These are phyloP conservation scores for Mycena pura DNA, from an alignment of 768 basidiomycete genomes.

Conservation along the genomic window DNA sequence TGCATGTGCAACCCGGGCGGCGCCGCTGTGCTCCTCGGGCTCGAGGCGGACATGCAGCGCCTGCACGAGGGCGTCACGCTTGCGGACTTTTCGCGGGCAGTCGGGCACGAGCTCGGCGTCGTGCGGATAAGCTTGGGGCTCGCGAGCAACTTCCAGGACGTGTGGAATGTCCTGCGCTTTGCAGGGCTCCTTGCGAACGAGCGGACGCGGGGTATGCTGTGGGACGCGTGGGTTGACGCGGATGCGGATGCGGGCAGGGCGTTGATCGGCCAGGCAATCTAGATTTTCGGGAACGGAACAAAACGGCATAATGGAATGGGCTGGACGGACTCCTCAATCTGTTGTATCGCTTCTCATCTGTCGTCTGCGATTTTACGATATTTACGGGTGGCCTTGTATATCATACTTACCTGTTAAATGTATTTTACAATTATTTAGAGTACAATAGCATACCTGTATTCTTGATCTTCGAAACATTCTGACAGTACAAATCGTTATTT, in stretches of 20 bases:
- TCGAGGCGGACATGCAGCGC: conserved; percentile 67
- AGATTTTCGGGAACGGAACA: too few relatives aligned
- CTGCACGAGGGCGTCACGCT: conserved; percentile 67
- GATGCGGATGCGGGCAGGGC: conserved; percentile 31
- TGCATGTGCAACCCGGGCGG: conserved; percentile 92
- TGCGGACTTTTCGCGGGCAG: conserved; percentile 62
- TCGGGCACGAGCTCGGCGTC: conserved; percentile 76
- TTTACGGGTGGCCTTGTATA: not conserved
- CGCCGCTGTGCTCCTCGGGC: conserved; percentile 72
- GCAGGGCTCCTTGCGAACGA: conserved; percentile 52
- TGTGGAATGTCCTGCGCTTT: conserved; percentile 62
- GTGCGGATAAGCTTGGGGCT: conserved; percentile 81
- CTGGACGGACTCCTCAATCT: conserved; percentile 11
- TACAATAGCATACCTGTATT: not conserved
- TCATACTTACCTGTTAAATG: not conserved
- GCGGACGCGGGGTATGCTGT: conserved; percentile 42
- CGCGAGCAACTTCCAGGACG: conserved; percentile 79
- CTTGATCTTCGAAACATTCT: not conserved
- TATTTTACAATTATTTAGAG: conserved; percentile 13
- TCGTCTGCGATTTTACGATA: not conserved
- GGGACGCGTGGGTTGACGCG: conserved; percentile 45
- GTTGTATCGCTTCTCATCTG: conserved; percentile 16
- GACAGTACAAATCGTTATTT: not conserved
- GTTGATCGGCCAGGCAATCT: conserved; percentile 44
- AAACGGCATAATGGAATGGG: too few relatives aligned